phyloP scores from a whole-genome alignment of 257 asterid genomes.

The Verbena officinalis region DNA sequence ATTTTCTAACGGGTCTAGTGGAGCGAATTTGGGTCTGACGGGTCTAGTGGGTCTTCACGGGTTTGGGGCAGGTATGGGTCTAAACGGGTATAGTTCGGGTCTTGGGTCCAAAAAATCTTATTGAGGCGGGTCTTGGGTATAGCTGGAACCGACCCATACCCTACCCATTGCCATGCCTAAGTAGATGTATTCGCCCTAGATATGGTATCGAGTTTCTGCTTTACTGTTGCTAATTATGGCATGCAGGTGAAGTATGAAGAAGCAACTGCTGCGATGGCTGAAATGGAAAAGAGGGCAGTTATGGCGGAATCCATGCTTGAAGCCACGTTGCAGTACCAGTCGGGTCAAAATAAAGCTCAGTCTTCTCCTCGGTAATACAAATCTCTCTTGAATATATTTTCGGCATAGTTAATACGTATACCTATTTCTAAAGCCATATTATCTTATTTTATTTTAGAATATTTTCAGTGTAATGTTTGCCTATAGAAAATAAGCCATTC shows the following conservation, averaged over 20 bases:
- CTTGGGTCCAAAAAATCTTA: no score
- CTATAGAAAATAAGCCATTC: not conserved
- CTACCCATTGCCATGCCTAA: no score
- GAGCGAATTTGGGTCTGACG: no score
- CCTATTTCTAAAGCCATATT: not conserved
- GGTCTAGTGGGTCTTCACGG: no score
- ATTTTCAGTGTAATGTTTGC: no score
- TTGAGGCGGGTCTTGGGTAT: no score
- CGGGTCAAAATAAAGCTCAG: slow-evolving; percentile 75
- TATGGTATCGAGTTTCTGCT: slow-evolving; percentile 5
- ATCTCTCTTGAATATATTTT: not conserved
- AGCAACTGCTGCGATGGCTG: slow-evolving; percentile 57
- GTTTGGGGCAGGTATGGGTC: no score
- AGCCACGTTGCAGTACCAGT: slow-evolving; percentile 94
- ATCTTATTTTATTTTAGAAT: not conserved
- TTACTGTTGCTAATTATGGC: slow-evolving; percentile 1
- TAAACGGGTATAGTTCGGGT: no score
- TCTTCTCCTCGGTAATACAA: slow-evolving; percentile 75
- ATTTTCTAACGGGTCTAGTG: no score
- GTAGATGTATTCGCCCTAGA: no score
- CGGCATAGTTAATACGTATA: no score
- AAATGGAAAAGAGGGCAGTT: slow-evolving; percentile 86
- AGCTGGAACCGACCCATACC: no score
- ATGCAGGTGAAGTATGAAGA: slow-evolving; percentile 73
- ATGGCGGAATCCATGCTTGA: slow-evolving; percentile 98